Percentiles rank a stretch among this genome's conserved stretches.
phyloP scores from a whole-genome alignment of 2,329 filamentous ascomycete species.

The Tympanopsis confertula region DNA sequence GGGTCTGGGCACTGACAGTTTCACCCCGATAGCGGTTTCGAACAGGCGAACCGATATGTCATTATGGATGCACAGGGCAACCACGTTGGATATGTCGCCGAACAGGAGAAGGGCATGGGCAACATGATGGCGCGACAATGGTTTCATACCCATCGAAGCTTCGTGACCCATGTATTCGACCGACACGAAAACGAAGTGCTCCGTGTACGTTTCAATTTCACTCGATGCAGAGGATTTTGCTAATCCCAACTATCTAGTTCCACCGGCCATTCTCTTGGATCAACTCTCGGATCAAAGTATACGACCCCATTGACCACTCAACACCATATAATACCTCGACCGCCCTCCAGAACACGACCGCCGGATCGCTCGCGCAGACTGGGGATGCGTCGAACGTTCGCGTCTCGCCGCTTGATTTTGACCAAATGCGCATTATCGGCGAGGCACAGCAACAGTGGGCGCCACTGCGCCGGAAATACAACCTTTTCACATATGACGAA shows the following conservation, averaged over 20 bases:
- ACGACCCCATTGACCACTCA: slow-evolving; percentile 31
- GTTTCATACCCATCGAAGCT: slow-evolving; percentile 49
- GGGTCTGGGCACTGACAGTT: slow-evolving; percentile 1
- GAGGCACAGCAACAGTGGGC: slow-evolving; percentile 55
- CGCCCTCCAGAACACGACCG: slow-evolving; percentile 27
- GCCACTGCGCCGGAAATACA: slow-evolving; percentile 49
- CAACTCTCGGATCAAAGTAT: slow-evolving; percentile 43
- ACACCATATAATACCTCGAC: slow-evolving; percentile 22
- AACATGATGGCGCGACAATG: slow-evolving; percentile 44
- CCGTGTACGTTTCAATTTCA: slow-evolving; percentile 18
- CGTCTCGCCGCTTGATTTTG: slow-evolving; percentile 38
- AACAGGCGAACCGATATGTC: slow-evolving; percentile 55
- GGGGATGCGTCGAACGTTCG: slow-evolving; percentile 30
- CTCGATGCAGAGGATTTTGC: background rate
- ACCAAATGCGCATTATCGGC: slow-evolving; percentile 50
- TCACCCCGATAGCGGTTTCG: slow-evolving; percentile 34
- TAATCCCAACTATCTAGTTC: slow-evolving; percentile 24
- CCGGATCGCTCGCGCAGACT: slow-evolving; percentile 23
- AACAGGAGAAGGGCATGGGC: slow-evolving; percentile 47
- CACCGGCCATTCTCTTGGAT: slow-evolving; percentile 54
- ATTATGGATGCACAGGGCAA: slow-evolving; percentile 53
- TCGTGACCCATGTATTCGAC: slow-evolving; percentile 56
- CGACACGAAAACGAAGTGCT: slow-evolving; percentile 46
- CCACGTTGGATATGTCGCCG: slow-evolving; percentile 52
- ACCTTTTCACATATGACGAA: slow-evolving; percentile 45